Percentiles rank a stretch among this genome's conserved stretches.
phyloP scores from a whole-genome alignment of 2,329 filamentous ascomycete genomes.

The Penicillium sp. region DNA sequence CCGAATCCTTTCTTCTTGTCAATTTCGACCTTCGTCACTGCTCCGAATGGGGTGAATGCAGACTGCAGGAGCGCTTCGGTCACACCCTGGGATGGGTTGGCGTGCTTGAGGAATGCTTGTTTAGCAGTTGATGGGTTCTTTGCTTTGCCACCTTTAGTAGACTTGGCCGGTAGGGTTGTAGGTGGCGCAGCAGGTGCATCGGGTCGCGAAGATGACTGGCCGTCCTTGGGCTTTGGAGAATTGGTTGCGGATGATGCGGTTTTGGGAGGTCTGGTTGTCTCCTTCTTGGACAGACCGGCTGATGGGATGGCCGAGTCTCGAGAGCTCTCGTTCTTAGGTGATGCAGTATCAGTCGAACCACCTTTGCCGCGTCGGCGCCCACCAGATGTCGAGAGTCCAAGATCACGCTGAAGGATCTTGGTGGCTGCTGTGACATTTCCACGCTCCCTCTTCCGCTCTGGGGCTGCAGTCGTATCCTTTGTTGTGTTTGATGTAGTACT shows the following conservation, averaged over 20 bases:
- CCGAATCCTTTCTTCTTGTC: conserved; percentile 94
- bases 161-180: conserved; percentile 20
- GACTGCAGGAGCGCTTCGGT: conserved; percentile 76
- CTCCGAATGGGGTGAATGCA: conserved; percentile 70
- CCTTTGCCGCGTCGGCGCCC: conserved; percentile 43
- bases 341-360: conserved; percentile 23
- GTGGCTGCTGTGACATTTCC: conserved; percentile 54
- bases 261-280: conserved; percentile 21
- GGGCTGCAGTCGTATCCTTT: conserved; percentile 27
- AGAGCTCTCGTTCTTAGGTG: conserved; percentile 24
- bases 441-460: conserved; percentile 54
- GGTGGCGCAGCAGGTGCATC: conserved; percentile 16
- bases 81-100: conserved; percentile 86
- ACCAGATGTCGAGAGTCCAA: conserved; percentile 52
- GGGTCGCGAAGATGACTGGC: conserved; percentile 23
- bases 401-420: conserved; percentile 61
- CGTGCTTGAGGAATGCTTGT: conserved; percentile 72
- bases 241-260: conserved; percentile 11
- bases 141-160: conserved; percentile 28
- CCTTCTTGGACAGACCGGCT: conserved; percentile 22
- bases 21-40: conserved; percentile 78
- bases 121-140: conserved; percentile 34
- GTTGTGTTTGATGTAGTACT: conserved; percentile 28
- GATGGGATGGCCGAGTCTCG: conserved; percentile 13
- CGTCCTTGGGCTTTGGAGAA: conserved; percentile 21